Evolutionary conservation across 2,329 filamentous ascomycete genomes (phyloP).

Genomic region (Chrysoporthe puriensis): DNA sequence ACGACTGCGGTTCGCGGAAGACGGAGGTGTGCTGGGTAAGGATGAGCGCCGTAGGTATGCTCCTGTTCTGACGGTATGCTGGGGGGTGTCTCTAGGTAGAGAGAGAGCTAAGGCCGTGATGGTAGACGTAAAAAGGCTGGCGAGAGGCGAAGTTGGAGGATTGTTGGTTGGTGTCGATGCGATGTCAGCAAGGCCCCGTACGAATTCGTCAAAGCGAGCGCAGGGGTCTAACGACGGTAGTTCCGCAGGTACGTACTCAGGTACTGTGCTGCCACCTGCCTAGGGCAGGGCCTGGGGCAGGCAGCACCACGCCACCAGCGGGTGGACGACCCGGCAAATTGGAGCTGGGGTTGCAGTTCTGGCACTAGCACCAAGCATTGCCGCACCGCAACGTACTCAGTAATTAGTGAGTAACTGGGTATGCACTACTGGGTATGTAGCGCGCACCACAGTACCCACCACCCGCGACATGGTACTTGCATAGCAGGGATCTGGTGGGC

Average conservation of each 20-base stretch:
- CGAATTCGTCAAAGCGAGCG: not conserved
- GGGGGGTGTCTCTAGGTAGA: not conserved
- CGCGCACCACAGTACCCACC: too few species aligned
- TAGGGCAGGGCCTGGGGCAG: not conserved
- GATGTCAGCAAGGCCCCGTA: conserved; percentile 3
- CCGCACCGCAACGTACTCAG: too few species aligned
- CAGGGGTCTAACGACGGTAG: not conserved
- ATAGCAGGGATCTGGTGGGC: too few species aligned
- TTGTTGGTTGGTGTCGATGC: not conserved
- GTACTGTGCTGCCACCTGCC: too few species aligned
- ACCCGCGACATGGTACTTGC: too few species aligned
- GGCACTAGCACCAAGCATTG: not conserved
- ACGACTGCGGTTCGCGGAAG: not conserved
- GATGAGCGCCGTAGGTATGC: not conserved
- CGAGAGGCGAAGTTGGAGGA: not conserved
- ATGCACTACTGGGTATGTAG: too few species aligned
- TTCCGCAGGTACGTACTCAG: too few species aligned
- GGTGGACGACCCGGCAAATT: not conserved
- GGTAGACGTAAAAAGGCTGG: not conserved
- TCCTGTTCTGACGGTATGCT: not conserved
- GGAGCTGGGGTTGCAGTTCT: not conserved
- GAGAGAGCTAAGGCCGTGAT: not conserved
- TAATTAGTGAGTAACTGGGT: too few species aligned
- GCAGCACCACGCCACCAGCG: not conserved
- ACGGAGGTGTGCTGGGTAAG: not conserved